phyloP scores from a whole-genome alignment of 2,329 filamentous ascomycete genomes.

The Ciborinia camelliae region DNA sequence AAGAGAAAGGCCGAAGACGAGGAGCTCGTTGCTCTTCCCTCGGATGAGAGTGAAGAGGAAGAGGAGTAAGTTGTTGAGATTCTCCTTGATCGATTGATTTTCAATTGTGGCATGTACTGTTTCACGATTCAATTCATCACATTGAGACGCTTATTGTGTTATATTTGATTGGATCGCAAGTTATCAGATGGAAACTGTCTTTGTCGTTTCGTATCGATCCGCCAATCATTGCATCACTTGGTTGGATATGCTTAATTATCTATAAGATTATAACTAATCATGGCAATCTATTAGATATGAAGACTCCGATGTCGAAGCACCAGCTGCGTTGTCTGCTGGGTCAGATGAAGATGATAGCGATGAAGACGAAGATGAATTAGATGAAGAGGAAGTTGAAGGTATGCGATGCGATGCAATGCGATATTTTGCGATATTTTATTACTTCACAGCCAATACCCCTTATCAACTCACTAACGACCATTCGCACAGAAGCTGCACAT shows the following conservation, averaged over 20 bases:
- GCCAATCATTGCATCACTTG: background rate
- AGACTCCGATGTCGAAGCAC: conserved; percentile 35
- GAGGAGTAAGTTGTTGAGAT: conserved; percentile 32
- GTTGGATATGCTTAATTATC: background rate
- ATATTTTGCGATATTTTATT: background rate
- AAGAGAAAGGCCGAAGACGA: conserved; percentile 34
- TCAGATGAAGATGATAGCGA: conserved; percentile 36
- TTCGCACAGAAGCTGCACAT: conserved; percentile 25
- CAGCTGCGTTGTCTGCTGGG: conserved; percentile 18
- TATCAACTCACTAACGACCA: background rate
- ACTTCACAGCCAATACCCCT: background rate
- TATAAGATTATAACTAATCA: conserved; percentile 21
- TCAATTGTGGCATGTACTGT: background rate
- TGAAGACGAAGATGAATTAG: conserved; percentile 37
- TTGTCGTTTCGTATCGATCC: background rate
- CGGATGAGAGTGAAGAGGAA: conserved; percentile 35
- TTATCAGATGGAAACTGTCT: background rate
- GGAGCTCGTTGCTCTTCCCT: conserved; percentile 35
- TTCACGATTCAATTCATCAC: background rate
- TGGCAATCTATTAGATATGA: conserved; percentile 31
- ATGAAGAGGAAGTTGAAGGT: conserved; percentile 24
- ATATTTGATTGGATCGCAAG: background rate
- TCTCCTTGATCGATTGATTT: conserved; percentile 2
- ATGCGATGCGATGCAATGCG: background rate
- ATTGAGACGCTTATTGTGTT: background rate